phyloP scores from a whole-genome alignment of 768 basidiomycete species.

The Clavulina sp. region DNA sequence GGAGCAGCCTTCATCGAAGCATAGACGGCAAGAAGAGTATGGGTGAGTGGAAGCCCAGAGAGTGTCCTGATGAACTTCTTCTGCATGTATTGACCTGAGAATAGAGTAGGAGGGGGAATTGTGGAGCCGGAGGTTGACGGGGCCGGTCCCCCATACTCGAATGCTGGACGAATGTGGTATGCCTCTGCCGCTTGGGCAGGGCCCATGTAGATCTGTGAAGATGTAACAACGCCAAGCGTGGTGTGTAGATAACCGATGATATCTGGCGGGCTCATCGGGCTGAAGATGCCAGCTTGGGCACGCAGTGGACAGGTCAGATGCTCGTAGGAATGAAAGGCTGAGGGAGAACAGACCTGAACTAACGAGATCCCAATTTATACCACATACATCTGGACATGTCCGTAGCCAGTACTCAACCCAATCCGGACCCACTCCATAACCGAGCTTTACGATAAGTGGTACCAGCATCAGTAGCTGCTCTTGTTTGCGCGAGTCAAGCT shows the following conservation, averaged over 20 bases:
- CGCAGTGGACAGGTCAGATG: background rate
- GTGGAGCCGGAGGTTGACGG: background rate
- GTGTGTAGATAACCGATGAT: slow-evolving; percentile 45
- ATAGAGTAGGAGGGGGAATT: background rate
- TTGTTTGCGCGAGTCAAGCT: slow-evolving; percentile 29
- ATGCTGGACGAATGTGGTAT: slow-evolving; percentile 9
- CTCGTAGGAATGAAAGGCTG: slow-evolving; percentile 14
- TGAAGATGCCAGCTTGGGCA: slow-evolving; percentile 34
- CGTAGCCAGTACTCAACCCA: slow-evolving; percentile 93
- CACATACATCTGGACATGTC: slow-evolving; percentile 43
- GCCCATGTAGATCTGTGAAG: slow-evolving; percentile 11
- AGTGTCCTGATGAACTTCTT: too few species aligned
- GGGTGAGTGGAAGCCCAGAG: background rate
- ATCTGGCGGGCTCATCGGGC: slow-evolving; percentile 66
- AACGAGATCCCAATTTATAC: slow-evolving; percentile 9
- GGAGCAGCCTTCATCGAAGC: slow-evolving; percentile 8
- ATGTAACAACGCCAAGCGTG: slow-evolving; percentile 43
- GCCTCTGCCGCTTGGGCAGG: slow-evolving; percentile 16
- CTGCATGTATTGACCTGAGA: background rate
- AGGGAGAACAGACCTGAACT: background rate
- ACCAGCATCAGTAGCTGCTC: slow-evolving; percentile 41
- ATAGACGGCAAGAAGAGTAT: slow-evolving; percentile 9
- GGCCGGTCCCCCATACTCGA: slow-evolving; percentile 8
- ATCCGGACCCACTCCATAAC: slow-evolving; percentile 46
- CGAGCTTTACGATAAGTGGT: slow-evolving; percentile 29